phyloP scores from a whole-genome alignment of 2,329 filamentous ascomycete species.

The Xenosphaeropsis pyriputrescens region DNA sequence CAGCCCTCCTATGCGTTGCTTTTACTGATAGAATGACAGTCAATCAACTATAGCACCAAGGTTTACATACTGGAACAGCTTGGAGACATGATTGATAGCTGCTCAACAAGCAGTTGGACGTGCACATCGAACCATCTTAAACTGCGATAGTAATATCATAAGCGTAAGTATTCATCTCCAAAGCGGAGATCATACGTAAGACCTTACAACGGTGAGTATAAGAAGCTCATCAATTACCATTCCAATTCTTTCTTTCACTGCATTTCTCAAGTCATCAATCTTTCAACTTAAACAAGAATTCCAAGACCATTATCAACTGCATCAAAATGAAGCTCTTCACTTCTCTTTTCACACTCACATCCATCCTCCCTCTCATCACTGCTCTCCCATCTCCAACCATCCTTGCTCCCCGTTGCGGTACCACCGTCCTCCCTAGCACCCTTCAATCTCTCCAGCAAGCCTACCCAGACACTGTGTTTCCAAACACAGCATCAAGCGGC shows the following conservation, averaged over 20 bases:
- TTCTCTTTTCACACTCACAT: not conserved
- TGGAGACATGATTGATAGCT: too few species aligned
- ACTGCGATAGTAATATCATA: not conserved
- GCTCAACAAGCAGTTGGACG: not conserved
- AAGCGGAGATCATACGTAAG: not conserved
- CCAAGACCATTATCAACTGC: not conserved
- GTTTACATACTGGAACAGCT: too few species aligned
- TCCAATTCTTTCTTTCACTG: not conserved
- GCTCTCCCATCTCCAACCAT: not conserved
- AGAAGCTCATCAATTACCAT: not conserved
- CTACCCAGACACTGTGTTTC: not conserved
- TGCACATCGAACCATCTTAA: not conserved
- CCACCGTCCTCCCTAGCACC: not conserved
- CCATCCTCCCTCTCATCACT: not conserved
- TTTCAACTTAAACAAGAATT: not conserved
- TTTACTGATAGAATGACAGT: too few species aligned
- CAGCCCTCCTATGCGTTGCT: too few species aligned
- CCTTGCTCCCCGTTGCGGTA: not conserved
- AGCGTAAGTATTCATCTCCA: not conserved
- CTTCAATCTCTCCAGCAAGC: not conserved
- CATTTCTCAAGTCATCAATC: not conserved
- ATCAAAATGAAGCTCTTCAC: not conserved
- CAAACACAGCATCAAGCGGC: not conserved
- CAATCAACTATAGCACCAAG: too few species aligned
- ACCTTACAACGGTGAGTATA: not conserved